phyloP scores from a whole-genome alignment of 352 stramenopile genomes.

The Pythium phragmitis region DNA sequence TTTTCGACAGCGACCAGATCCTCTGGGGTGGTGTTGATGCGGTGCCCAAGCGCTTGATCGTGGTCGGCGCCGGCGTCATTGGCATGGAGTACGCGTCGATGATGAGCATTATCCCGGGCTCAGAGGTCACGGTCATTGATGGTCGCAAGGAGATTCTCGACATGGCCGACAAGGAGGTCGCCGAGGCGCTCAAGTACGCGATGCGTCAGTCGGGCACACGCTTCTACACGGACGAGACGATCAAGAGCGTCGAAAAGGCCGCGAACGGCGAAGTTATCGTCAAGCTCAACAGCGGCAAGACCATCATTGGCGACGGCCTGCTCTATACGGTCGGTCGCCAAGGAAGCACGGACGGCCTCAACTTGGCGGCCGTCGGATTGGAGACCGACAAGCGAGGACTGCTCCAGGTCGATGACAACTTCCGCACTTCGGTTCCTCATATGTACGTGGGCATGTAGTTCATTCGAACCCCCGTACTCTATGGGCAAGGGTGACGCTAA shows the following conservation, averaged over 20 bases:
- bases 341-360: slow-evolving; percentile 83
- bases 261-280: slow-evolving; percentile 69
- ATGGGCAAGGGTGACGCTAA: no score
- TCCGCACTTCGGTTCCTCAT: slow-evolving; percentile 83
- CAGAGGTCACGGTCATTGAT: slow-evolving; percentile 89
- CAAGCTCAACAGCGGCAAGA: slow-evolving; percentile 84
- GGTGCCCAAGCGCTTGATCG: slow-evolving; percentile 75
- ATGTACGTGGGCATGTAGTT: slow-evolving; percentile 51
- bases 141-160: slow-evolving; percentile 83
- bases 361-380: slow-evolving; percentile 79
- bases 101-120: slow-evolving; percentile 90
- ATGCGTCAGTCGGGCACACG: slow-evolving; percentile 87
- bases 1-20: slow-evolving; percentile 86
- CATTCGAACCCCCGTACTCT: no score
- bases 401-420: slow-evolving; percentile 87
- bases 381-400: slow-evolving; percentile 78
- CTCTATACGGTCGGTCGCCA: slow-evolving; percentile 88
- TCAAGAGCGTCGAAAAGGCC: slow-evolving; percentile 71
- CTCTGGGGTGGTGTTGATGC: slow-evolving; percentile 76
- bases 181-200: slow-evolving; percentile 82
- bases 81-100: slow-evolving; percentile 93
- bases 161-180: slow-evolving; percentile 88
- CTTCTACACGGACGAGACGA: slow-evolving; percentile 83
- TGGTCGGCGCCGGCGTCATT: slow-evolving; percentile 85
- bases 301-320: slow-evolving; percentile 77